Conservation (phyloP, 148 eudicot genomes). For the Drosera capensis region DNA sequence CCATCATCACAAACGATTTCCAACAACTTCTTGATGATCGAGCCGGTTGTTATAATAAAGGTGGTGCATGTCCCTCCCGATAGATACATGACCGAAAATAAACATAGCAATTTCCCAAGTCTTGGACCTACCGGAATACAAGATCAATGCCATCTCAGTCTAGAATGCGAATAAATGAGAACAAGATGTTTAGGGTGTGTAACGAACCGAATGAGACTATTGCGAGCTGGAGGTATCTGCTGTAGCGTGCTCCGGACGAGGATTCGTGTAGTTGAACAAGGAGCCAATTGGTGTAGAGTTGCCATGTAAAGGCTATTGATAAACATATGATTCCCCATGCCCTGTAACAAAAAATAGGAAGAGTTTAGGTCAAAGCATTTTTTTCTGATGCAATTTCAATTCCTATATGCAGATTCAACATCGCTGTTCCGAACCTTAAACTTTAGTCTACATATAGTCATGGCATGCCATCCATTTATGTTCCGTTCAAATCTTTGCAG, state of each 20-base stretch:
- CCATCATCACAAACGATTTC: conserved; percentile 21
- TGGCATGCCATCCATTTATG: background rate
- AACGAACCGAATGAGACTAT: conserved; percentile 52
- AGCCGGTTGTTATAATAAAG: conserved; percentile 56
- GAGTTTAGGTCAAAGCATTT: background rate
- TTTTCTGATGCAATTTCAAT: background rate
- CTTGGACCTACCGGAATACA: conserved; percentile 54
- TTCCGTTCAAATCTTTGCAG: no score
- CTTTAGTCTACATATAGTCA: background rate
- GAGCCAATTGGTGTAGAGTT: conserved; percentile 40
- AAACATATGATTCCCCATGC: conserved; percentile 28
- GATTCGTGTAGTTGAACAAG: conserved; percentile 37
- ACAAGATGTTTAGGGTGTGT: no score
- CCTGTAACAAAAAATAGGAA: conserved; percentile 15
- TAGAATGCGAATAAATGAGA: no score
- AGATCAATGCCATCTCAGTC: no score
- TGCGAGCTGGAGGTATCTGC: conserved; percentile 41
- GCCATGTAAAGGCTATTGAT: conserved; percentile 27
- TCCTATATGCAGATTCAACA: background rate
- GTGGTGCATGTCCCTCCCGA: conserved; percentile 77
- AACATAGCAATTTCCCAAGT: conserved; percentile 45
- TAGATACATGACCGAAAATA: conserved; percentile 69
- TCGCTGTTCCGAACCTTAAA: background rate
- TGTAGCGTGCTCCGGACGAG: conserved; percentile 26
- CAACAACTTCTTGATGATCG: conserved; percentile 37